Conservation (phyloP, 2,329 filamentous ascomycete species). For the Colletotrichum theobromicola region DNA sequence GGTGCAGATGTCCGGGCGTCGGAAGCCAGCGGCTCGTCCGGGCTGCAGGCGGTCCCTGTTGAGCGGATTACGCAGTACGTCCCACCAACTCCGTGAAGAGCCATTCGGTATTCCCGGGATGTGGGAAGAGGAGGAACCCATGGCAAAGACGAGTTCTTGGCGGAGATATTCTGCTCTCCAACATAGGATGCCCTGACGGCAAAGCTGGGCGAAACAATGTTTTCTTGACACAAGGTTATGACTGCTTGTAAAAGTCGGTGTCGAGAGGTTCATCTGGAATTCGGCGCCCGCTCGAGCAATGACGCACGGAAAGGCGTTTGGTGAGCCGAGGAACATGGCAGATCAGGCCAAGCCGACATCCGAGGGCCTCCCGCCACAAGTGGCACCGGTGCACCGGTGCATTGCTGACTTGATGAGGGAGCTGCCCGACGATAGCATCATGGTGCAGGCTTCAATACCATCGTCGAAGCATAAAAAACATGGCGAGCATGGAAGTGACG, state of each 20-base stretch:
- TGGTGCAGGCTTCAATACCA: not conserved
- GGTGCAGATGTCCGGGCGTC: not conserved
- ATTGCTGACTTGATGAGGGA: not conserved
- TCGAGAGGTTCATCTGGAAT: slow-evolving; percentile 8
- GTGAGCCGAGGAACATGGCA: not conserved
- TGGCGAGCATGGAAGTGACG: slow-evolving; percentile 7
- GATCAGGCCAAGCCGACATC: not conserved
- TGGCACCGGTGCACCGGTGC: not conserved
- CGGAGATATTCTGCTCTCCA: not conserved
- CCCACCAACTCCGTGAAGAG: not conserved
- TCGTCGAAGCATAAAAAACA: not conserved
- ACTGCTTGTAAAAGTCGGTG: not conserved
- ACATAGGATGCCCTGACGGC: not conserved
- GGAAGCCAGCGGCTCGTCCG: not conserved
- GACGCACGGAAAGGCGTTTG: not conserved
- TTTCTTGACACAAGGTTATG: not conserved
- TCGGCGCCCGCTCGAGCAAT: not conserved
- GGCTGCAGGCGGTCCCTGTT: not conserved
- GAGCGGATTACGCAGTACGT: not conserved
- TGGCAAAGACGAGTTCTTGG: not conserved
- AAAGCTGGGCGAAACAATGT: not conserved
- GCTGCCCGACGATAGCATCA: not conserved
- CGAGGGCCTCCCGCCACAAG: not conserved
- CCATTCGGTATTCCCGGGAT: not conserved
- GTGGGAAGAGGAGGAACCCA: slow-evolving; percentile 1